Evolutionary conservation across 2,329 filamentous ascomycete species (phyloP).

Genomic region (Kalaharituber pfeilii): DNA sequence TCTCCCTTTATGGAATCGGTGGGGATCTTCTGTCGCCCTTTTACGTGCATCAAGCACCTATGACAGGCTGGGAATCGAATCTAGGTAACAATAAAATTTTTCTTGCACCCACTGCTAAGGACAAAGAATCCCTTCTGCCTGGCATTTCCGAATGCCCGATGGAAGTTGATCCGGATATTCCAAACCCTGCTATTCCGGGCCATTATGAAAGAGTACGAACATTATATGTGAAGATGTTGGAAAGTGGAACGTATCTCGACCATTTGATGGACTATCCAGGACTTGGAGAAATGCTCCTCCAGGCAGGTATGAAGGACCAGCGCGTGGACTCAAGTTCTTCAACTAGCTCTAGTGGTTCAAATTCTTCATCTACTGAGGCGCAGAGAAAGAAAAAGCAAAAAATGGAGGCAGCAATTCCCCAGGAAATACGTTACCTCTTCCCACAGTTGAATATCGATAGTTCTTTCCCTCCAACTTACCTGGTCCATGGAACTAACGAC

Average conservation of each 20-base stretch:
- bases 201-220: neutral
- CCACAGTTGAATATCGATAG: constrained; percentile 9
- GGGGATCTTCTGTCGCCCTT: constrained; percentile 8
- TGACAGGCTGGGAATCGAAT: neutral
- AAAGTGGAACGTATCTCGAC: neutral
- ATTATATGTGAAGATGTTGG: neutral
- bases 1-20: constrained; percentile 12
- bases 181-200: neutral
- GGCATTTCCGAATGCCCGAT: neutral
- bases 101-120: neutral
- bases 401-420: neutral
- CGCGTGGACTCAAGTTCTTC: neutral
- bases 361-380: neutral
- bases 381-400: constrained; percentile 4
- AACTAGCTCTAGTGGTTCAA: neutral
- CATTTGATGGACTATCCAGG: neutral
- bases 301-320: neutral
- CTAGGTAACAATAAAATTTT: neutral
- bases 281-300: neutral
- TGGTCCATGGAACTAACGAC: constrained; percentile 10
- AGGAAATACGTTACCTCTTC: constrained; percentile 10
- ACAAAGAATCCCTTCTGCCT: neutral
- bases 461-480: constrained; percentile 10
- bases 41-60: constrained; percentile 3
- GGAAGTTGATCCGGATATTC: neutral